Percentiles rank a stretch among this genome's conserved stretches.
Evolutionary conservation across 1,284 basidiomycete genomes (phyloP).

Genomic region (Neolentinus lepideus): DNA sequence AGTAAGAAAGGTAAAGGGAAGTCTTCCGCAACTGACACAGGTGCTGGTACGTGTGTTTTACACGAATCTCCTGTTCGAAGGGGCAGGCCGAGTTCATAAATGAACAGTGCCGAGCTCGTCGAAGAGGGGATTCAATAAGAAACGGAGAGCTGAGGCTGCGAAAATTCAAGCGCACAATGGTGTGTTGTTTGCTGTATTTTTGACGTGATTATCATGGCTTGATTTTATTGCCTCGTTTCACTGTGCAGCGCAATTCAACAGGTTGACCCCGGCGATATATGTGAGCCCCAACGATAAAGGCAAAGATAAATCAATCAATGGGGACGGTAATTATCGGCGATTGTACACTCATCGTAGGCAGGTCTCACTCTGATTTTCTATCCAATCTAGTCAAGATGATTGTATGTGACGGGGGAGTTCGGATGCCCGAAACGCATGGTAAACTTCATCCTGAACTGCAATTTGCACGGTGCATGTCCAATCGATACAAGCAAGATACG

Average conservation of each 20-base stretch:
- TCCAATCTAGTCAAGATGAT: neutral
- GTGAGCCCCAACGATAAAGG: neutral
- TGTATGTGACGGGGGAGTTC: slow-evolving; percentile 8
- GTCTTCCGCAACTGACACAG: slow-evolving; percentile 24
- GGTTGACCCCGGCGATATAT: neutral
- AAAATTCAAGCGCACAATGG: slow-evolving; percentile 43
- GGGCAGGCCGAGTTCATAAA: slow-evolving; percentile 9
- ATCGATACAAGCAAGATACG: slow-evolving; percentile 57
- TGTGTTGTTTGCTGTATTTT: neutral
- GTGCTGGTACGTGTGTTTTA: slow-evolving; percentile 21
- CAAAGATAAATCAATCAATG: neutral
- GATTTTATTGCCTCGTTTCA: neutral
- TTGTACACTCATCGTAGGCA: neutral
- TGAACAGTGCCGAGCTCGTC: slow-evolving; percentile 30
- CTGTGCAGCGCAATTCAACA: neutral
- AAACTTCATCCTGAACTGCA: slow-evolving; percentile 55
- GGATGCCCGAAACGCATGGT: slow-evolving; percentile 3
- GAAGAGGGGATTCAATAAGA: slow-evolving; percentile 57
- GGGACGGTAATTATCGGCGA: neutral
- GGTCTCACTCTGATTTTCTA: neutral
- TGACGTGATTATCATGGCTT: neutral
- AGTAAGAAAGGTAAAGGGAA: slow-evolving; percentile 34
- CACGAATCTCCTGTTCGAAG: slow-evolving; percentile 1
- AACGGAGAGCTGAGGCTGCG: slow-evolving; percentile 61
- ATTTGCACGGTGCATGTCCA: slow-evolving; percentile 74